Percentiles rank a stretch among this genome's conserved stretches.
Conservation (phyloP, 2,329 filamentous ascomycete species). For the Colletotrichum caudatum region DNA sequence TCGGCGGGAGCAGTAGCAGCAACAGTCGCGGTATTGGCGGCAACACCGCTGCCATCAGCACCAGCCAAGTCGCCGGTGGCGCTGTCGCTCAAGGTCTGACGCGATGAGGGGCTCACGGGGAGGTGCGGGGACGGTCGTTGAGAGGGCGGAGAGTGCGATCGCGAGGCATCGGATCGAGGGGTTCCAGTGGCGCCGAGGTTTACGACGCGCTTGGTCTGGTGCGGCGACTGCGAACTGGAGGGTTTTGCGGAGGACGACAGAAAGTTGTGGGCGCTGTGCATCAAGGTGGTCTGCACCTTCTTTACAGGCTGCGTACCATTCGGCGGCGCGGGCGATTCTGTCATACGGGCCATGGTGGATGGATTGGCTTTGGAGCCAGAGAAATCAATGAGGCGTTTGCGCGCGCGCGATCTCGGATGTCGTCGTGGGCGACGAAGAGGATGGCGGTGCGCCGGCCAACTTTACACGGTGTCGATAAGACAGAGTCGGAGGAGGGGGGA, state of each 20-base stretch:
- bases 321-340: slow-evolving; percentile 16
- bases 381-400: background rate
- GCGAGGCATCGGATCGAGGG: slow-evolving; percentile 24
- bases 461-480: background rate
- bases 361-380: background rate
- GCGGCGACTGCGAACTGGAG: slow-evolving; percentile 28
- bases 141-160: slow-evolving; percentile 21
- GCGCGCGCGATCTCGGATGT: slow-evolving; percentile 15
- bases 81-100: slow-evolving; percentile 18
- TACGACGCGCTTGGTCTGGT: slow-evolving; percentile 28
- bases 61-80: slow-evolving; percentile 6
- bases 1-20: slow-evolving; percentile 9
- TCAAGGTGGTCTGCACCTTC: slow-evolving; percentile 22
- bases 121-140: slow-evolving; percentile 3
- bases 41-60: slow-evolving; percentile 19
- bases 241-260: slow-evolving; percentile 30
- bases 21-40: slow-evolving; percentile 8
- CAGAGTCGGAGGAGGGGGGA: no score
- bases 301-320: slow-evolving; percentile 23
- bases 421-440: slow-evolving; percentile 3
- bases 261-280: slow-evolving; percentile 30
- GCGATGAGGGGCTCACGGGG: slow-evolving; percentile 2
- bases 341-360: slow-evolving; percentile 23
- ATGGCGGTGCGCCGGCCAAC: slow-evolving; percentile 21
- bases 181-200: slow-evolving; percentile 7